Evolutionary conservation across 805 yeast species (phyloP).

Genomic region (Blastobotrys americana): DNA sequence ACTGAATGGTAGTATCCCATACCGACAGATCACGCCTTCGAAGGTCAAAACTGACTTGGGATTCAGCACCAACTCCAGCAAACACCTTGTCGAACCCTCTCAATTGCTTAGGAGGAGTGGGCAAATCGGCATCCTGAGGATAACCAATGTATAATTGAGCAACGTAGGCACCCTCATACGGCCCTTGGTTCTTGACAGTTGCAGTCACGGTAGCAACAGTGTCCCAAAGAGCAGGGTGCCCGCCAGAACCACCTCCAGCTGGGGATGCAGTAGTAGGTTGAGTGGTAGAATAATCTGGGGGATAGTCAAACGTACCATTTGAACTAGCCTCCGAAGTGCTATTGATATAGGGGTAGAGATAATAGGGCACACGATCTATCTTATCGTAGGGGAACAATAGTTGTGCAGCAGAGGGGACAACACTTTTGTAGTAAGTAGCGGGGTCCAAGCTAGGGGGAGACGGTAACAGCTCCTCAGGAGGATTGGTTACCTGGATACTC

Average conservation of each 20-base stretch:
- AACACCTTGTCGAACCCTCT: conserved; percentile 48
- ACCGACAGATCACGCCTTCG: conserved; percentile 47
- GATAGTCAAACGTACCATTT: conserved; percentile 32
- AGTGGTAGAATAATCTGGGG: conserved; percentile 32
- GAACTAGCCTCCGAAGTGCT: conserved; percentile 30
- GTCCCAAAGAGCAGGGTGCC: conserved; percentile 56
- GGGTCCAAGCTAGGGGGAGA: conserved; percentile 36
- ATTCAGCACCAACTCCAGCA: background rate
- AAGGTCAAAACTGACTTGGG: conserved; percentile 37
- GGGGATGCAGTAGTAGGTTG: conserved; percentile 23
- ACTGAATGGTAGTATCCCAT: conserved; percentile 50
- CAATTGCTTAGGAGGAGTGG: conserved; percentile 43
- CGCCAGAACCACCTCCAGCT: conserved; percentile 43
- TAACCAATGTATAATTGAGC: conserved; percentile 49
- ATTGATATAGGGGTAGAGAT: conserved; percentile 46
- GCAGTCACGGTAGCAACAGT: conserved; percentile 41
- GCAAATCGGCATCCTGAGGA: conserved; percentile 33
- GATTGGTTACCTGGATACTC: conserved; percentile 38
- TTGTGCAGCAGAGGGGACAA: conserved; percentile 30
- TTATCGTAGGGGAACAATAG: conserved; percentile 50
- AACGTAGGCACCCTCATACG: conserved; percentile 40
- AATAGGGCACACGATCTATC: conserved; percentile 47
- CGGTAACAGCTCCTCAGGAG: conserved; percentile 39
- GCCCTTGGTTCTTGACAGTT: conserved; percentile 43
- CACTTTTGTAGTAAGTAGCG: conserved; percentile 21